Conservation (phyloP, 31 red algal species). For the Odonthalia washingtoniensis region DNA sequence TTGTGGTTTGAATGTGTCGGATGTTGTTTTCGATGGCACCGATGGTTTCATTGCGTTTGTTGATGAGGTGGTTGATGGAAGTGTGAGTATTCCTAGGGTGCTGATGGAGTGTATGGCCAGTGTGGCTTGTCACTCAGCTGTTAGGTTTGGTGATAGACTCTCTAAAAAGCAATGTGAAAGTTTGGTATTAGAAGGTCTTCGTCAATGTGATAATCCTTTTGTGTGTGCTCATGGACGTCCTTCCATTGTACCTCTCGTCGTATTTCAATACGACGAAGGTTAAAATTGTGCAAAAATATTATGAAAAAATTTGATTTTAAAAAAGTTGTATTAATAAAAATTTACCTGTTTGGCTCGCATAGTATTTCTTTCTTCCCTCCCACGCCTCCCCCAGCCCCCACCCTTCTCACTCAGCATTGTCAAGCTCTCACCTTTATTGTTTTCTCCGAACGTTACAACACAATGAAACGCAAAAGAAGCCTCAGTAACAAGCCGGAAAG, state of each 20-base stretch:
- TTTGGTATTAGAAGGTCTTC: constrained; percentile 34
- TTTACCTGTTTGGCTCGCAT: too few relatives aligned
- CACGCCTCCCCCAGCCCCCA: too few relatives aligned
- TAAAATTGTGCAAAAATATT: too few relatives aligned
- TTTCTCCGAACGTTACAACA: too few relatives aligned
- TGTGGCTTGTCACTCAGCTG: constrained; percentile 60
- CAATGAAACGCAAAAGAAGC: constrained; percentile 54
- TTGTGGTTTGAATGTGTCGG: constrained; percentile 1
- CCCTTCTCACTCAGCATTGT: too few relatives aligned
- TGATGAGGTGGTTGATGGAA: constrained; percentile 23
- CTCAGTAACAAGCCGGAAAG: neutral
- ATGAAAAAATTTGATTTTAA: too few relatives aligned
- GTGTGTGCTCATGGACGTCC: constrained; percentile 75
- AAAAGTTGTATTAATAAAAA: too few relatives aligned
- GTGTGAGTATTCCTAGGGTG: constrained; percentile 35
- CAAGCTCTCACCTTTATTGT: too few relatives aligned
- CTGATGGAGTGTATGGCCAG: constrained; percentile 42
- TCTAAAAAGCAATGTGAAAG: constrained; percentile 28
- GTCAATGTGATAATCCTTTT: constrained; percentile 61
- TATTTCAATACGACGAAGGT: neutral
- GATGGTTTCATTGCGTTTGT: neutral
- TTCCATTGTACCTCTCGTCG: constrained; percentile 59
- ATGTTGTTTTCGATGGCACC: neutral
- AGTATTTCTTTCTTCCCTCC: too few relatives aligned
- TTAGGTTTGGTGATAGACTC: constrained; percentile 70